phyloP scores from a whole-genome alignment of 139 green algal species.

The Deuterostichococcus epilithicus region DNA sequence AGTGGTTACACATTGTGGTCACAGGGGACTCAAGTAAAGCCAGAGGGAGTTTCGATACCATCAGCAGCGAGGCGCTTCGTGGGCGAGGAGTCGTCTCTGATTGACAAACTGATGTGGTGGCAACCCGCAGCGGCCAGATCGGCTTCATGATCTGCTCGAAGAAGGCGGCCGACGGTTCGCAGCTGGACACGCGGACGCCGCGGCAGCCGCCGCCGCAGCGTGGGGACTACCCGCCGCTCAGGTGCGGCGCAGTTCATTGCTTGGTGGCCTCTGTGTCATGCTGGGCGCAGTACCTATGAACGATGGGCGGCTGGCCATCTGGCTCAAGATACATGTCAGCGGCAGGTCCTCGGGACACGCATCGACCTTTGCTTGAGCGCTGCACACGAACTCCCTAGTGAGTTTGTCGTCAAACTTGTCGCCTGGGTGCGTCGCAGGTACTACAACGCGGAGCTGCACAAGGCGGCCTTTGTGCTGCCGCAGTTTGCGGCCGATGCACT shows the following conservation, averaged over 20 bases:
- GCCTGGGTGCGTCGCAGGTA: conserved; percentile 58
- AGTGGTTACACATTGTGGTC: too few species aligned
- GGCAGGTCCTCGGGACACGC: background rate
- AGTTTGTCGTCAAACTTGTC: background rate
- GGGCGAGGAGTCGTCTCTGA: too few species aligned
- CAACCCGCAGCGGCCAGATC: conserved; percentile 77
- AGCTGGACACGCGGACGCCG: conserved; percentile 47
- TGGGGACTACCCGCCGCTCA: conserved; percentile 31
- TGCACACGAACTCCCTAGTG: background rate
- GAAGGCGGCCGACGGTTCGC: conserved; percentile 20
- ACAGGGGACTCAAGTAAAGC: too few species aligned
- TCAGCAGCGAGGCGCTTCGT: too few species aligned
- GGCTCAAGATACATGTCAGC: background rate
- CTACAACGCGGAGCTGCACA: conserved; percentile 86
- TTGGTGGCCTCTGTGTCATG: background rate
- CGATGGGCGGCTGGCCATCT: background rate
- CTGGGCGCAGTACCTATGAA: background rate
- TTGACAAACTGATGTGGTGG: background rate
- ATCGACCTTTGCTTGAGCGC: background rate
- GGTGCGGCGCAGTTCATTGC: conserved; percentile 8
- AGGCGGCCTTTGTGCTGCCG: conserved; percentile 87
- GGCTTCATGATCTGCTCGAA: conserved; percentile 97
- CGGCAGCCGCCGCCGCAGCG: conserved; percentile 19
- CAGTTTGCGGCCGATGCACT: conserved; percentile 80
- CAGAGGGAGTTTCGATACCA: too few species aligned